Base-by-base conservation (phyloP, 139 green algal genomes). In the Chlamydomonas sp. region DNA sequence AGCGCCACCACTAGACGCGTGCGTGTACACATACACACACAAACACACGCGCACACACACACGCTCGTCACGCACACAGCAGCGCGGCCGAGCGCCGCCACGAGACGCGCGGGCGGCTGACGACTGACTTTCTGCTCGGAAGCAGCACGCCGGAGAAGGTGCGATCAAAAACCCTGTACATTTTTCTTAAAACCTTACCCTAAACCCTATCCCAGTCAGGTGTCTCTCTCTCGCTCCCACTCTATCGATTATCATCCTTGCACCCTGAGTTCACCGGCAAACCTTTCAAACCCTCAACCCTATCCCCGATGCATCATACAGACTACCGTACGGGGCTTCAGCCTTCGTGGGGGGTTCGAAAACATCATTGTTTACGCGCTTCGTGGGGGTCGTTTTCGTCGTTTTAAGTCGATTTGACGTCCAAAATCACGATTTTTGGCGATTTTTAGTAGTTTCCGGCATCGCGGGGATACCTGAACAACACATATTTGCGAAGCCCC, bases 111-210 rank as follows among this genome's bases (percentile, higher is more conserved):
- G 59, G 59, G 31, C 22, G 33, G 31, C 29, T 66, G 31, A 30
- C 29, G 10, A 66, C 59, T 26, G 29, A 20, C 31, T 66, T 66
- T 33, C 33, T 66, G 59, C 50, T 61, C 22, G 50, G 50, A 22
- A 61, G 5, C 5, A 20, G 31, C 5, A 20, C 13, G 59, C 59
- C 29, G 20, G 8, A 43, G 59, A 5, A 61, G 50, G 50, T 61
- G 50, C 16, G 13, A 13, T 33, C 33, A 43, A n/a, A n/a, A n/a
- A n/a, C n/a, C n/a, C n/a, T n/a, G n/a, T n/a, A n/a, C n/a, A n/a
- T n/a, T n/a, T n/a, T n/a, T n/a, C n/a, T n/a, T n/a, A n/a, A n/a
- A n/a, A n/a, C n/a, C n/a, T n/a, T n/a, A n/a, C n/a, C n/a, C n/a
- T n/a, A n/a, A n/a, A n/a, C n/a, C n/a, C n/a, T n/a, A n/a, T n/a